Percentiles rank a stretch among this genome's conserved stretches.
Evolutionary conservation across 345 rosid genomes (phyloP).

Genomic region (Arabidopsis arenosa): DNA sequence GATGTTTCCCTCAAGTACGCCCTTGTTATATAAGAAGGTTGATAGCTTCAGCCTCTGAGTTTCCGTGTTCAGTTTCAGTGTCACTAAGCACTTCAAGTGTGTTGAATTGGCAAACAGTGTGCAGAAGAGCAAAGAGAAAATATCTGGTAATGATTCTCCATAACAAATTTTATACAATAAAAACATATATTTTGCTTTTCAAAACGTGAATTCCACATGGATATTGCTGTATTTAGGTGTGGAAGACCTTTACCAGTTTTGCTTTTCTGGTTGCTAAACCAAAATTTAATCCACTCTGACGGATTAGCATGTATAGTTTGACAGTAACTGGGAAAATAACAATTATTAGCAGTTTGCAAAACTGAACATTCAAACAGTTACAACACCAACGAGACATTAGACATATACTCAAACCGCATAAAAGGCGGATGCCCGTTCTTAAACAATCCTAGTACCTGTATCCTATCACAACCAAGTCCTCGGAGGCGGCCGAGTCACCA

Average conservation of each 20-base stretch:
- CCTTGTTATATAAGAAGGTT: constrained; percentile 81
- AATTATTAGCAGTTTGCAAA: no score
- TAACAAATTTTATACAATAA: no score
- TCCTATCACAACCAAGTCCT: constrained; percentile 83
- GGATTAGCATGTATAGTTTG: no score
- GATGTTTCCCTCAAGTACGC: constrained; percentile 90
- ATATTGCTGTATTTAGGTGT: no score
- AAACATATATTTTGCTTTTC: no score
- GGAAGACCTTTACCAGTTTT: no score
- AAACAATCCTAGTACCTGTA: constrained; percentile 70
- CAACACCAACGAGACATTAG: constrained; percentile 15
- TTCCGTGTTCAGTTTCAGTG: constrained; percentile 50
- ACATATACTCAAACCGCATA: constrained; percentile 12
- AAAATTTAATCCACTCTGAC: no score
- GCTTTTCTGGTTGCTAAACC: no score
- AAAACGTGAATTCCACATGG: no score
- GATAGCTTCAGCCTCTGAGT: constrained; percentile 95
- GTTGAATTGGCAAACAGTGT: constrained; percentile 4
- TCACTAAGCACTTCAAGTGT: constrained; percentile 12
- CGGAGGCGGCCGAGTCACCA: constrained; percentile 67
- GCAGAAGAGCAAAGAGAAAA: constrained; percentile 9
- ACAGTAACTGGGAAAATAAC: no score
- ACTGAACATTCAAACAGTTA: constrained; percentile 14
- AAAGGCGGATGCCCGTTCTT: background rate
- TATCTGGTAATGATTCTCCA: no score